Evolutionary conservation across 2,329 filamentous ascomycete species (phyloP).

Genomic region (Apiospora pterosperma): DNA sequence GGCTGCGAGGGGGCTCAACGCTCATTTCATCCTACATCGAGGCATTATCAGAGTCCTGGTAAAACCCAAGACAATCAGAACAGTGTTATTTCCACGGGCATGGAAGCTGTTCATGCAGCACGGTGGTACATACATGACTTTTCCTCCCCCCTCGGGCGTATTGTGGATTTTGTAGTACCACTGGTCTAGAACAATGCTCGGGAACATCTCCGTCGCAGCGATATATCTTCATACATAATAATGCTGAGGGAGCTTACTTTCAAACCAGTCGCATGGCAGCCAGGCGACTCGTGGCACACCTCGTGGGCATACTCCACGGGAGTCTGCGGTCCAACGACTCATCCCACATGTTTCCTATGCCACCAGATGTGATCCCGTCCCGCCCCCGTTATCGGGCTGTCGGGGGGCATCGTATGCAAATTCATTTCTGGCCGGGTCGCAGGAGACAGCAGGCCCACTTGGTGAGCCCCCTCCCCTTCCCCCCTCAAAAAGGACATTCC

Average conservation of each 20-base stretch:
- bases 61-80: background rate
- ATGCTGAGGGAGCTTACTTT: background rate
- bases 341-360: background rate
- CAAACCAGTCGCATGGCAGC: background rate
- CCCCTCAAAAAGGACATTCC: background rate
- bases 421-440: background rate
- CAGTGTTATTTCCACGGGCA: background rate
- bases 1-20: background rate
- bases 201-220: background rate
- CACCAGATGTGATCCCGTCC: background rate
- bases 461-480: too few relatives aligned
- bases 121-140: background rate
- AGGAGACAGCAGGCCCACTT: background rate
- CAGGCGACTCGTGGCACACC: background rate
- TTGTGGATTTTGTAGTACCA: background rate
- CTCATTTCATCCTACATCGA: background rate
- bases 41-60: background rate
- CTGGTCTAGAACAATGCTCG: background rate
- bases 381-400: background rate
- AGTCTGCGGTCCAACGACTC: background rate
- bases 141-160: background rate
- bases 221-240: background rate
- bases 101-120: background rate
- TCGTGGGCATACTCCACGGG: background rate
- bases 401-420: background rate